Evolutionary conservation across 352 stramenopile species (phyloP), one percentile per base, ranked within the genome.

Genomic region (Phytophthora cajani): DNA sequence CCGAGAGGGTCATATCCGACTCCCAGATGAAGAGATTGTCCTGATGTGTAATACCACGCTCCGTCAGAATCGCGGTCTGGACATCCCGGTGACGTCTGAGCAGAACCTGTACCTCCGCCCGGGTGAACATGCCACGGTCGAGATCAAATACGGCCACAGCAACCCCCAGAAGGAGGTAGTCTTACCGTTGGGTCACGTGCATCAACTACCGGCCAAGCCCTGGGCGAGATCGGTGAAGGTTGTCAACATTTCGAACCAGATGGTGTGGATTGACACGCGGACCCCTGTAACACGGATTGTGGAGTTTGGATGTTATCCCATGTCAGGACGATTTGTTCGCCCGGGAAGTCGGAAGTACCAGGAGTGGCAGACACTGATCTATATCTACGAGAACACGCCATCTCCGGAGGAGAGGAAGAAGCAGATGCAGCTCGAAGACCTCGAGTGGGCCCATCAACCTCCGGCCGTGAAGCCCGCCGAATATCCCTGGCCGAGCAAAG

Each of bases 291-390:
- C 33, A 42, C 33, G 33, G 12, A 42, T 42, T 2, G 9, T 42
- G 12, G 33, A 42, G 10, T 42, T 42, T 5, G 33, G 33, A 10
- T 12, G 9, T 42, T 42, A 16, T 16, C 33, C 33, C 33, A 12
- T 12, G 10, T 42, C 33, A 42, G 10, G 33, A 42, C 33, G 33
- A 10, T 42, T 42, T 42, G 33, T 62, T 0, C 23, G 60, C 3
- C 36, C 23, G 10, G 50, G 60, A 9, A 10, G 11, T 38, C 36
- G 23, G 9, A 50, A 10, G 10, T 69, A 69, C 21, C n/a, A 52
- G 30, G 62, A 62, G 21, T 69, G 62, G 44, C 33, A 64, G 14
- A 17, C 12, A 1, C 19, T 70, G 5, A 64, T 70, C 12, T 55
- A 64, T 2, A 64, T 70, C 12, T 55, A 64, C 5, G 46, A 64